A percentile compares a stretch with the other conserved stretches of the same genome.
phyloP scores from a whole-genome alignment of 2,329 filamentous ascomycete genomes.

The Laburnicola sp. region DNA sequence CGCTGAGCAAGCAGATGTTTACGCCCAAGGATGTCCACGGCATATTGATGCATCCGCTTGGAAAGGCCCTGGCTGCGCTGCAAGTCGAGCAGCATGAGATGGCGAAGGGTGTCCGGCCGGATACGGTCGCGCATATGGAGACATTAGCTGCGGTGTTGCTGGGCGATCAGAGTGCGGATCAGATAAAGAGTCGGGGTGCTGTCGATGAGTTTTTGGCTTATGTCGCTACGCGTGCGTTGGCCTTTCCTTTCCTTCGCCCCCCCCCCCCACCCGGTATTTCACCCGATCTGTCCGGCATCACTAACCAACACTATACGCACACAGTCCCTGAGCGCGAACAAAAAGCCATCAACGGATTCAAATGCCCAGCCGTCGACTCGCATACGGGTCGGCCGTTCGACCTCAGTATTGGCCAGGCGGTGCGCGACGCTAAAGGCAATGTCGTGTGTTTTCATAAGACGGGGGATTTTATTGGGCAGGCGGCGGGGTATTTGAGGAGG shows the following conservation, averaged over 20 bases:
- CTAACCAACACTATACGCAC: too few relatives aligned
- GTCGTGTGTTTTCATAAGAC: slow-evolving; percentile 42
- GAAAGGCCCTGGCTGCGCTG: slow-evolving; percentile 32
- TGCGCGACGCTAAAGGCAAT: slow-evolving; percentile 40
- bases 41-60: slow-evolving; percentile 33
- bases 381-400: slow-evolving; percentile 41
- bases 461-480: slow-evolving; percentile 42
- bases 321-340: slow-evolving; percentile 1
- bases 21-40: slow-evolving; percentile 39
- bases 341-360: background rate
- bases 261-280: background rate
- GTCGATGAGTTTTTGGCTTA: slow-evolving; percentile 41
- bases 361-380: slow-evolving; percentile 22
- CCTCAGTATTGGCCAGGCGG: slow-evolving; percentile 36
- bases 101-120: slow-evolving; percentile 36
- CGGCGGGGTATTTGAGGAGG: slow-evolving; percentile 31
- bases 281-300: background rate
- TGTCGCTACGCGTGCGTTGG: slow-evolving; percentile 35
- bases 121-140: slow-evolving; percentile 37
- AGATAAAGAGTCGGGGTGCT: slow-evolving; percentile 33
- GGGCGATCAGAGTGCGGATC: slow-evolving; percentile 33
- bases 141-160: slow-evolving; percentile 31
- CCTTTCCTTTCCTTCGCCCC: background rate
- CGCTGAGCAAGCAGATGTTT: slow-evolving; percentile 40
- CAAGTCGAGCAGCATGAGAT: slow-evolving; percentile 37